Evolutionary conservation across 1,284 basidiomycete species (phyloP), one percentile per base, ranked within the genome.

Genomic region (Mycena citricolor): DNA sequence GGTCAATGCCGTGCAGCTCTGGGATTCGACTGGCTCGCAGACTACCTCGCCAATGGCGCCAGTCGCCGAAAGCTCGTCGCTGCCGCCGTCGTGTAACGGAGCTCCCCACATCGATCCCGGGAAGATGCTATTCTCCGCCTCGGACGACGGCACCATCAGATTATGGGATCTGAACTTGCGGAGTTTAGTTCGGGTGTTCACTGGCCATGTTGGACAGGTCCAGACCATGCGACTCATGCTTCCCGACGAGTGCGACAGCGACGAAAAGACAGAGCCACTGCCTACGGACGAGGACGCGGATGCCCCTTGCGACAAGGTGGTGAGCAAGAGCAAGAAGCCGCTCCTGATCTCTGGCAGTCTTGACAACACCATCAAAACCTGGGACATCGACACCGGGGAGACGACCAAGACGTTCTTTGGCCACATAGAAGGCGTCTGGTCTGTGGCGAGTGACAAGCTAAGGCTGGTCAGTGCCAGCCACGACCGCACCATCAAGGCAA

Each of bases 361-460:
- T 51, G 95, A 99, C 64, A 98, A 98, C 62, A 98, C 94, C 12
- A 86, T 99, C 68, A 94, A 93, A 65, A 61, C 95, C 13, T 99
- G 97, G 97, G 94, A 98, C 60, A 83, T 98, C 31, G 90, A 95
- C 54, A 83, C 83, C 2, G 92, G 88, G 20, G 81, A 86, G 55
- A 80, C 86, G 34, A 71, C 81, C 37, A 75, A 81, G 56, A 98
- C 97, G 24, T 76, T 97, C 46, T 99, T 99, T 63, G 97, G 95
- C 0, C 94, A 97, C 62, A 91, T 94, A 54, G 93, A 97, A 61
- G 97, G 97, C 43, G 93, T 99, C 7, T 99, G 95, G 95, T 83
- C 83, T 11, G 85, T 99, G 23, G 93, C 91, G 37, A 86, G 88
- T 51, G 94, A 99, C 66, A 90, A 92, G 60, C 73, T 98, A 57